Percentiles rank a stretch among this genome's conserved stretches.
phyloP scores from a whole-genome alignment of 129 eudicot genomes.

The Gnaphalium uliginosum region DNA sequence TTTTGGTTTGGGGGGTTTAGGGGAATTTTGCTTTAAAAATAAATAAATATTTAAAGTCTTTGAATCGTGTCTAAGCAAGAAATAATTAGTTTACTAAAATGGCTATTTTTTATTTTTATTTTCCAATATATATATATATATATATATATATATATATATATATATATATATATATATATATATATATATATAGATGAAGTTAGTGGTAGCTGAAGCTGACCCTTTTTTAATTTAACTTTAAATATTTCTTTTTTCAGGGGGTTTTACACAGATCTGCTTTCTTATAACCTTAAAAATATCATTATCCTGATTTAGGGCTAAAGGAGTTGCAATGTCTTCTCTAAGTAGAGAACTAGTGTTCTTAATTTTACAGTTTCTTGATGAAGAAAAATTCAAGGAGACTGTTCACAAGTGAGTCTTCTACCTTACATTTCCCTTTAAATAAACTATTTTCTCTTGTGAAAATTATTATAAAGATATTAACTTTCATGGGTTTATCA shows the following conservation, averaged over 20 bases:
- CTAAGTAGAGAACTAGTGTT: slow-evolving; percentile 85
- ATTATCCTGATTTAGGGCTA: slow-evolving; percentile 35
- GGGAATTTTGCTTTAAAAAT: slow-evolving; percentile 9
- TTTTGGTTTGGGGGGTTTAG: slow-evolving; percentile 30
- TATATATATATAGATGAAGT: slow-evolving; percentile 25
- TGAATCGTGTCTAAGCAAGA: slow-evolving; percentile 41
- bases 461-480: background rate
- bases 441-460: background rate
- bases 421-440: background rate
- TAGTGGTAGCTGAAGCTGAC: slow-evolving; percentile 46
- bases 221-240: background rate
- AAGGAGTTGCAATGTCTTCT: slow-evolving; percentile 61
- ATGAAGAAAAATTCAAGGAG: slow-evolving; percentile 87
- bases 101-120: background rate
- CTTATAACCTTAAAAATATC: slow-evolving; percentile 34
- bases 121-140: no score
- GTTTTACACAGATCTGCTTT: slow-evolving; percentile 62
- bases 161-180: no score
- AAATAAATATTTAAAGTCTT: slow-evolving; percentile 20
- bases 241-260: slow-evolving; percentile 19
- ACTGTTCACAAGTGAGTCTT: slow-evolving; percentile 87
- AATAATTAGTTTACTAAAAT: slow-evolving; percentile 20
- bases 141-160: no score
- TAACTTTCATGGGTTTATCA: background rate
- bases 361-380: slow-evolving; percentile 81